These are phyloP conservation scores for Basipetospora chlamydospora DNA, from an alignment of 2,329 filamentous ascomycete genomes.

Conservation along the genomic window DNA sequence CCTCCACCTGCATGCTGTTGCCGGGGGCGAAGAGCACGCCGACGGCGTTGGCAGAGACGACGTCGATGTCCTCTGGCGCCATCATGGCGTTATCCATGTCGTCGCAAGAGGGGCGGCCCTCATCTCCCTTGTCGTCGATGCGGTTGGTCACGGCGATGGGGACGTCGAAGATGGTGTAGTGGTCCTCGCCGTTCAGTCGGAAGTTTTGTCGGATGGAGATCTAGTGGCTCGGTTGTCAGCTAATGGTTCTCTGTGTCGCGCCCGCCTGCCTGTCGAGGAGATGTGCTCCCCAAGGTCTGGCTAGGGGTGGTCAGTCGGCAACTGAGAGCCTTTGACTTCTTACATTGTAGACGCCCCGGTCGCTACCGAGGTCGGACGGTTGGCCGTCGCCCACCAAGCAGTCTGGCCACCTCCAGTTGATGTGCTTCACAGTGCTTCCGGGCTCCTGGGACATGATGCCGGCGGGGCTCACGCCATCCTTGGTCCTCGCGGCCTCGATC, in stretches of 20 bases:
- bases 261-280: too few relatives aligned
- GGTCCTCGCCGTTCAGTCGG: constrained; percentile 45
- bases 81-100: constrained; percentile 36
- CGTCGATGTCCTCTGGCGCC: constrained; percentile 28
- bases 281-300: too few relatives aligned
- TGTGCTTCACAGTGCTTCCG: constrained; percentile 57
- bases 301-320: too few relatives aligned
- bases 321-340: too few relatives aligned
- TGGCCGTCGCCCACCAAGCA: constrained; percentile 50
- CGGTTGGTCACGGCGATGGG: constrained; percentile 54
- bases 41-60: constrained; percentile 25
- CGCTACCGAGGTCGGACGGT: constrained; percentile 27
- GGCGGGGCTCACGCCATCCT: constrained; percentile 37
- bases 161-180: constrained; percentile 58
- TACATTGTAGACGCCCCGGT: constrained; percentile 49
- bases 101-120: constrained; percentile 27
- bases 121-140: constrained; percentile 26
- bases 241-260: too few relatives aligned
- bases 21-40: constrained; percentile 36
- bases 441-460: constrained; percentile 50
- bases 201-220: constrained; percentile 61
- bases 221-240: constrained; percentile 17
- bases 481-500: constrained; percentile 10
- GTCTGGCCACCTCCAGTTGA: constrained; percentile 58
- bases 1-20: constrained; percentile 30